Percentiles rank a stretch among this genome's conserved stretches.
Conservation (phyloP, 495 filamentous ascomycete genomes). For the Lasiosphaeris hirsuta region DNA sequence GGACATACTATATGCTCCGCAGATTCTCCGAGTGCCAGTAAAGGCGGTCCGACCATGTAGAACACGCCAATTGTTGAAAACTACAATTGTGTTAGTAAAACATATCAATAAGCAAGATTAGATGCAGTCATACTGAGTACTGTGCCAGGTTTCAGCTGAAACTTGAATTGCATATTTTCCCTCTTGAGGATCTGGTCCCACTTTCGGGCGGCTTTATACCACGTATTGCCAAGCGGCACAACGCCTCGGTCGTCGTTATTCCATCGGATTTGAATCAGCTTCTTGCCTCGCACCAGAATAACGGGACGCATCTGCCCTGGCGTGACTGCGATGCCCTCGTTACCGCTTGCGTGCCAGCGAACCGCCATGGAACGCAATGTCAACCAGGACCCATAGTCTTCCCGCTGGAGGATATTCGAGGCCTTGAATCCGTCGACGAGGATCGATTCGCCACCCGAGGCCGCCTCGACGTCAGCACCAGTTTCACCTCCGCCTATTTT, state of each 20-base stretch:
- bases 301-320: constrained; percentile 66
- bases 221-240: constrained; percentile 51
- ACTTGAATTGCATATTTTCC: constrained; percentile 60
- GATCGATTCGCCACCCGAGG: constrained; percentile 63
- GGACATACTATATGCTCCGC: constrained; percentile 76
- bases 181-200: constrained; percentile 61
- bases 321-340: constrained; percentile 73
- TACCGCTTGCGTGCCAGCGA: constrained; percentile 75
- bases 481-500: constrained; percentile 31
- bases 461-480: neutral
- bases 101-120: neutral
- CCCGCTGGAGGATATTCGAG: constrained; percentile 55
- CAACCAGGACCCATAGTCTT: too few species aligned
- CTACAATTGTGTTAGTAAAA: constrained; percentile 33
- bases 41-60: constrained; percentile 81
- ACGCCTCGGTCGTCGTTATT: constrained; percentile 83
- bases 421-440: constrained; percentile 82
- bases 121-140: constrained; percentile 58
- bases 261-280: constrained; percentile 73
- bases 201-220: constrained; percentile 72
- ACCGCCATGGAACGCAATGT: constrained; percentile 41
- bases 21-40: constrained; percentile 79
- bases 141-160: constrained; percentile 72
- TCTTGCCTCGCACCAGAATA: constrained; percentile 48
- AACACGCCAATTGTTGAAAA: constrained; percentile 96